A percentile compares a stretch with the other conserved stretches of the same genome.
Conservation (phyloP, 2,329 filamentous ascomycete genomes). For the Botrytis galanthina region DNA sequence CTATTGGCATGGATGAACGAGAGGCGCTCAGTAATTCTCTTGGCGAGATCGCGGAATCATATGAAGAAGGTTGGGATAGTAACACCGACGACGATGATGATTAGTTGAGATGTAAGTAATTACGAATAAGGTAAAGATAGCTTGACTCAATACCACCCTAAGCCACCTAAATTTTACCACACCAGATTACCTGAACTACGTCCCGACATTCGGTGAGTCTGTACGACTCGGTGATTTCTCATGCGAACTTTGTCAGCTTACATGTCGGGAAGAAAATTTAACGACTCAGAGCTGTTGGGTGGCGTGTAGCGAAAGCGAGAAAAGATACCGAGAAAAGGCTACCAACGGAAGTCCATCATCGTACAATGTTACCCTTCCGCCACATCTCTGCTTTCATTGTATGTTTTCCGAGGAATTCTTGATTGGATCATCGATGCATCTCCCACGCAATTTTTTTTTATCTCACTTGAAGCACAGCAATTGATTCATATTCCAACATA, state of each 20-base stretch:
- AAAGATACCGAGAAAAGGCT: neutral
- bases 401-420: neutral
- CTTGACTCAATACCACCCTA: slow-evolving; percentile 1
- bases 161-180: slow-evolving; percentile 1
- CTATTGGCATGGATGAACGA: slow-evolving; percentile 72
- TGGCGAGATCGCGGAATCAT: slow-evolving; percentile 80
- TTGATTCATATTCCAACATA: slow-evolving; percentile 12
- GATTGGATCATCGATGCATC: slow-evolving; percentile 8
- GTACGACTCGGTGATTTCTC: neutral
- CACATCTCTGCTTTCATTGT: neutral
- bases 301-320: slow-evolving; percentile 2
- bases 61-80: slow-evolving; percentile 83
- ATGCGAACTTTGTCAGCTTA: slow-evolving; percentile 3
- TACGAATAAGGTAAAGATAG: slow-evolving; percentile 5
- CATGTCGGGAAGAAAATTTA: neutral
- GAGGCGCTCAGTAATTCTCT: slow-evolving; percentile 81
- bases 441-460: neutral
- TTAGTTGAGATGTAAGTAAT: slow-evolving; percentile 23
- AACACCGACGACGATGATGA: slow-evolving; percentile 69
- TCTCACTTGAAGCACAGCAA: neutral
- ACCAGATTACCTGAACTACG: neutral
- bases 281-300: slow-evolving; percentile 6
- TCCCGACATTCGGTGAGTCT: slow-evolving; percentile 2
- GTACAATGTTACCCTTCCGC: neutral
- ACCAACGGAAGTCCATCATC: neutral